Evolutionary conservation across 768 basidiomycete species (phyloP).

Genomic region (Leucogyrophana mollusca): DNA sequence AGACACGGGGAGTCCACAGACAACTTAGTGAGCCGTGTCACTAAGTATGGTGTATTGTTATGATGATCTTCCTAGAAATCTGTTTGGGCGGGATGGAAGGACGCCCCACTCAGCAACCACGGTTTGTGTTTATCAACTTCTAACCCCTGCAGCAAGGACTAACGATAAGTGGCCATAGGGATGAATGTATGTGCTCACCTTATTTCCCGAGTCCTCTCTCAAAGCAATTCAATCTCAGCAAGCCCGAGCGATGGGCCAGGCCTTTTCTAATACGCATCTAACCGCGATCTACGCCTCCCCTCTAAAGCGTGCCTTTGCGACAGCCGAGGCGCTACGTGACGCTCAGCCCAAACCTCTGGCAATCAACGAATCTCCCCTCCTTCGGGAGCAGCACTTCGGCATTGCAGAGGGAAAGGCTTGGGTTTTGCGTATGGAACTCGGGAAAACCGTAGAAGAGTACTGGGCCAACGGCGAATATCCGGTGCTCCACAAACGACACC

Average conservation of each 20-base stretch:
- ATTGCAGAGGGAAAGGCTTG: conserved; percentile 64
- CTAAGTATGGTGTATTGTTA: too few species aligned
- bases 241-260: conserved; percentile 59
- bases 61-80: too few species aligned
- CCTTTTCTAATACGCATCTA: conserved; percentile 47
- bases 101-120: conserved; percentile 73
- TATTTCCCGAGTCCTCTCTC: too few species aligned
- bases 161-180: conserved; percentile 34
- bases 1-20: conserved; percentile 79
- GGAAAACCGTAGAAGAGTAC: conserved; percentile 42
- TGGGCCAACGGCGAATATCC: conserved; percentile 56
- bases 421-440: conserved; percentile 22
- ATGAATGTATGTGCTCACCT: conserved; percentile 42
- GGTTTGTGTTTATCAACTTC: conserved; percentile 40
- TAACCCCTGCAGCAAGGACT: not conserved
- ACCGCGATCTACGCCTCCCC: conserved; percentile 64
- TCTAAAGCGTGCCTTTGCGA: conserved; percentile 61
- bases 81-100: conserved; percentile 76
- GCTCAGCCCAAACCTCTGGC: conserved; percentile 48
- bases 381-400: conserved; percentile 73
- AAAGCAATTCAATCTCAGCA: conserved; percentile 40
- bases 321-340: conserved; percentile 54
- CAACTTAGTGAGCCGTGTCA: conserved; percentile 51
- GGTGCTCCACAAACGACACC: conserved; percentile 38
- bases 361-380: conserved; percentile 45